A percentile compares a stretch with the other conserved stretches of the same genome.
Evolutionary conservation across 1,284 basidiomycete genomes (phyloP).

Genomic region (Cystobasidium slooffiae): DNA sequence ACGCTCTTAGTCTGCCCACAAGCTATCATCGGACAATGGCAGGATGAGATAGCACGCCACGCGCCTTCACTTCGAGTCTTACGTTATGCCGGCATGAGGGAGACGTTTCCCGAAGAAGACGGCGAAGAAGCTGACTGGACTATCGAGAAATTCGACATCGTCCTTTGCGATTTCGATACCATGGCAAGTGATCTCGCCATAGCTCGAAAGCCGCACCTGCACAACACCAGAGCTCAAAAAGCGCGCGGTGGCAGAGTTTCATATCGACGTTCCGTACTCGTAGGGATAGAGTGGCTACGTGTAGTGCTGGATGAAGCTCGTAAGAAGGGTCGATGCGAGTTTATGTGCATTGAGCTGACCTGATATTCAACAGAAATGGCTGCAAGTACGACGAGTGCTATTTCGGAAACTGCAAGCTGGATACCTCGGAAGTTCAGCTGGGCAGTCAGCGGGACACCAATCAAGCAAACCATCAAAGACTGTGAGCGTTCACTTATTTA

Average conservation of each 20-base stretch:
- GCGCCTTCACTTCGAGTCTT: slow-evolving; percentile 50
- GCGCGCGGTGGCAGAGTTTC: slow-evolving; percentile 23
- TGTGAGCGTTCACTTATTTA: slow-evolving; percentile 6
- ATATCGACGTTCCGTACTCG: slow-evolving; percentile 46
- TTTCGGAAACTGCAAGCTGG: slow-evolving; percentile 49
- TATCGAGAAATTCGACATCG: slow-evolving; percentile 46
- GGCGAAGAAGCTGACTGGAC: slow-evolving; percentile 12
- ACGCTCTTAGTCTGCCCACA: slow-evolving; percentile 51
- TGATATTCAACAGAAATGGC: slow-evolving; percentile 29
- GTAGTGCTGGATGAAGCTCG: slow-evolving; percentile 52
- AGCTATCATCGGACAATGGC: slow-evolving; percentile 51
- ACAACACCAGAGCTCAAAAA: slow-evolving; percentile 29
- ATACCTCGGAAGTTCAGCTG: slow-evolving; percentile 50
- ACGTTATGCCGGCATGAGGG: slow-evolving; percentile 48
- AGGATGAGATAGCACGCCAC: slow-evolving; percentile 49
- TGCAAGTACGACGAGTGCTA: slow-evolving; percentile 40
- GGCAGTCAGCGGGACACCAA: slow-evolving; percentile 51
- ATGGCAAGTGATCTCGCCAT: slow-evolving; percentile 47
- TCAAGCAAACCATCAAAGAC: slow-evolving; percentile 50
- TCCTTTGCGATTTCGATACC: slow-evolving; percentile 52
- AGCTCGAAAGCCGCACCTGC: slow-evolving; percentile 49
- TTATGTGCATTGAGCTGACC: slow-evolving; percentile 30
- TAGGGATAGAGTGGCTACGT: slow-evolving; percentile 50
- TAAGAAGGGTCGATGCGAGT: slow-evolving; percentile 25
- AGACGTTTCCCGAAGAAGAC: slow-evolving; percentile 6